These are phyloP conservation scores for Eruca vesicaria DNA, from an alignment of 441 rosid genomes.

Conservation along the genomic window DNA sequence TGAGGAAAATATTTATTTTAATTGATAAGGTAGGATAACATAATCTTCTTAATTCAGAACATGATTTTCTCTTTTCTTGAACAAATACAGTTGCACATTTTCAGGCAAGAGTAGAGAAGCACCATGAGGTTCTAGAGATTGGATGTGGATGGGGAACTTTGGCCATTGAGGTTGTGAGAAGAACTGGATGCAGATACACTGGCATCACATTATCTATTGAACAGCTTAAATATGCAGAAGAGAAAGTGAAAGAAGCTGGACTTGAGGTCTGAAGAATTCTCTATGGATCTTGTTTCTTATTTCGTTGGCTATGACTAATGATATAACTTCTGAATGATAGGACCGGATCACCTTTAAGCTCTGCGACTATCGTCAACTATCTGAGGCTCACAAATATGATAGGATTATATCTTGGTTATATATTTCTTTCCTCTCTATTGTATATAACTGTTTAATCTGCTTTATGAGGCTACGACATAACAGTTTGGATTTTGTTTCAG, in stretches of 20 bases:
- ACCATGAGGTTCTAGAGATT: conserved; percentile 77
- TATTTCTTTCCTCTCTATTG: neutral
- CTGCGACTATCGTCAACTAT: conserved; percentile 68
- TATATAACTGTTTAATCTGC: neutral
- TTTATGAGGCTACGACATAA: neutral
- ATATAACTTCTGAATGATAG: conserved; percentile 12
- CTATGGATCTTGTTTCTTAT: too few relatives aligned
- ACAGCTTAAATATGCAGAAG: conserved; percentile 67
- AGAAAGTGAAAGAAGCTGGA: conserved; percentile 73
- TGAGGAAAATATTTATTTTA: conserved; percentile 58
- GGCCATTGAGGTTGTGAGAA: conserved; percentile 79
- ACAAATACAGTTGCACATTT: neutral
- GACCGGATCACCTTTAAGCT: conserved; percentile 56
- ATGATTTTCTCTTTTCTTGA: neutral
- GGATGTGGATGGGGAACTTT: conserved; percentile 93
- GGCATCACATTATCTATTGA: conserved; percentile 75
- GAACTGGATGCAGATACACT: conserved; percentile 78
- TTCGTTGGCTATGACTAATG: neutral
- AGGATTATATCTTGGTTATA: conserved; percentile 71
- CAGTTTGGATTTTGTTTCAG: conserved; percentile 36
- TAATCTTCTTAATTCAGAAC: neutral
- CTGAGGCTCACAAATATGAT: conserved; percentile 47
- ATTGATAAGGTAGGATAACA: conserved; percentile 56
- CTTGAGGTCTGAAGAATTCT: conserved; percentile 49
- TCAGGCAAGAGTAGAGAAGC: conserved; percentile 62